Evolutionary conservation across 2,329 filamentous ascomycete species (phyloP).

Genomic region (Sporothrix globosa): DNA sequence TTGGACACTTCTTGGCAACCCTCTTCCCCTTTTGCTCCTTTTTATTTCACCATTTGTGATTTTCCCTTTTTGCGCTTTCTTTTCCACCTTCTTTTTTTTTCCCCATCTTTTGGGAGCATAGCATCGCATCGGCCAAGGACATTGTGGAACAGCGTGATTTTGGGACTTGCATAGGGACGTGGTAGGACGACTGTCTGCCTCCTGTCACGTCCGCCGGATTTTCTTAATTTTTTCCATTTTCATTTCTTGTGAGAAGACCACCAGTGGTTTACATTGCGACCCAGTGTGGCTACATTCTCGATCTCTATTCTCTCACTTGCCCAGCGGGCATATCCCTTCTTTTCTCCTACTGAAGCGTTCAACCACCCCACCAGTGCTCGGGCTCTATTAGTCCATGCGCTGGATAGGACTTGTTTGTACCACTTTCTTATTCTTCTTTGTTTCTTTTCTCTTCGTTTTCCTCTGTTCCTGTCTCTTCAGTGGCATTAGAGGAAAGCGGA

Average conservation of each 20-base stretch:
- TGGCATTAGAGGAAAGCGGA: constrained; percentile 26
- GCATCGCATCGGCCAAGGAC: constrained; percentile 12
- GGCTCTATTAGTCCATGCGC: neutral
- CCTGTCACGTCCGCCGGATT: constrained; percentile 10
- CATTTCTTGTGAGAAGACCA: neutral
- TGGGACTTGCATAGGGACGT: constrained; percentile 25
- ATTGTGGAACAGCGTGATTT: constrained; percentile 22
- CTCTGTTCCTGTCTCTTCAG: neutral
- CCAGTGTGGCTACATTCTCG: neutral
- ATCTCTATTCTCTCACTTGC: neutral
- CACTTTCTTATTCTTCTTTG: neutral
- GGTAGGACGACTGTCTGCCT: neutral
- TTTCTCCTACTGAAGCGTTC: constrained; percentile 14
- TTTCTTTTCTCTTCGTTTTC: neutral
- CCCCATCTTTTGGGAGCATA: constrained; percentile 19
- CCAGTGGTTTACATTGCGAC: neutral
- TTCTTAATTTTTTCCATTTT: constrained; percentile 27
- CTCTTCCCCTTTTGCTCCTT: neutral
- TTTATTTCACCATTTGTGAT: constrained; percentile 2
- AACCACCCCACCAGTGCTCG: neutral
- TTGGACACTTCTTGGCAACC: constrained; percentile 6
- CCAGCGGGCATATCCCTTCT: constrained; percentile 9
- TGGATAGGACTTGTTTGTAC: constrained; percentile 7
- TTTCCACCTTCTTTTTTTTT: neutral
- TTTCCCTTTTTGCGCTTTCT: constrained; percentile 26